Evolutionary conservation across 495 filamentous ascomycete genomes (phyloP).

Genomic region (Aspergillus kassunensis): DNA sequence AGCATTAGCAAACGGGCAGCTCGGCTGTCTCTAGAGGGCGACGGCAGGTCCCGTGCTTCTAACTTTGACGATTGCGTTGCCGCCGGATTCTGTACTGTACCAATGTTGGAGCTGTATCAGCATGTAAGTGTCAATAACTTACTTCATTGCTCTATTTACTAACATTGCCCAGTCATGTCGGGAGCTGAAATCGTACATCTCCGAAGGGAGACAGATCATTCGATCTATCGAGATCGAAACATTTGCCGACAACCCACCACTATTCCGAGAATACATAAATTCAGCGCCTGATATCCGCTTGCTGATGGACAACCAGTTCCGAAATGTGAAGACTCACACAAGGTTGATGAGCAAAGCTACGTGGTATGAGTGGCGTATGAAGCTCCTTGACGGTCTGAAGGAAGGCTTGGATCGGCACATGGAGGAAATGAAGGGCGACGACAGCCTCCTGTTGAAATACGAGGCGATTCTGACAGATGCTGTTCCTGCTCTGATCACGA

Average conservation of each 20-base stretch:
- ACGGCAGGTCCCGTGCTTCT: slow-evolving; percentile 36
- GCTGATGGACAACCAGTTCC: slow-evolving; percentile 94
- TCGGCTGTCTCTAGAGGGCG: slow-evolving; percentile 36
- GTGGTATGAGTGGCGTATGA: slow-evolving; percentile 98
- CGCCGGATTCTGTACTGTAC: slow-evolving; percentile 85
- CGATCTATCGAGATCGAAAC: slow-evolving; percentile 85
- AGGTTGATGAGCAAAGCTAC: slow-evolving; percentile 84
- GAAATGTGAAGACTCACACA: slow-evolving; percentile 91
- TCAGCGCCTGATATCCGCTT: slow-evolving; percentile 79
- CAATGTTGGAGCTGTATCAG: slow-evolving; percentile 90
- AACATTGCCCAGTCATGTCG: slow-evolving; percentile 68
- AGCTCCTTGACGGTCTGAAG: slow-evolving; percentile 77
- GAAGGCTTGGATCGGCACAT: slow-evolving; percentile 70
- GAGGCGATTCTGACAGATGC: slow-evolving; percentile 59
- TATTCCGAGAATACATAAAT: slow-evolving; percentile 86
- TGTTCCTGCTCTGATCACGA: slow-evolving; percentile 59
- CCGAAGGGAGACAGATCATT: slow-evolving; percentile 81
- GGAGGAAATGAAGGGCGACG: slow-evolving; percentile 73
- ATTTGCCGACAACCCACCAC: slow-evolving; percentile 77
- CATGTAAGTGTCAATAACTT: slow-evolving; percentile 64
- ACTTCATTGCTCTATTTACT: slow-evolving; percentile 21
- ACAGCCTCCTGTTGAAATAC: slow-evolving; percentile 60
- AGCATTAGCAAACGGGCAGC: slow-evolving; percentile 37
- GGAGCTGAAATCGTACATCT: slow-evolving; percentile 92
- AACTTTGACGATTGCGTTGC: slow-evolving; percentile 74